phyloP scores from a whole-genome alignment of 441 rosid species.

The Pelargonium myrrhifolium region DNA sequence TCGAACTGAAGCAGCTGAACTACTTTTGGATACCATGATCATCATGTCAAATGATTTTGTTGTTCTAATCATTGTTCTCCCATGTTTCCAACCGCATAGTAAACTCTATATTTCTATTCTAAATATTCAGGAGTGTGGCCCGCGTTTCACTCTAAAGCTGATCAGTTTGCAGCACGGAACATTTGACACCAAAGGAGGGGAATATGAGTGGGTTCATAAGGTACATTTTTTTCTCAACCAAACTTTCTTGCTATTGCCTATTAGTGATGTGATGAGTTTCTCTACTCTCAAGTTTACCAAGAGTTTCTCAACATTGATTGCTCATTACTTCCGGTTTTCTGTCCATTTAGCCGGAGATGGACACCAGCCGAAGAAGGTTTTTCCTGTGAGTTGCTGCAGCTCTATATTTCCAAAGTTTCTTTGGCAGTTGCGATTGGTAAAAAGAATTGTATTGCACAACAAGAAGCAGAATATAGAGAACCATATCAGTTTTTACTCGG shows the following conservation, averaged over 20 bases:
- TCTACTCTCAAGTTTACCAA: not conserved
- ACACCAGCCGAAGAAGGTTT: slow-evolving; percentile 88
- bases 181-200: slow-evolving; percentile 70
- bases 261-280: not conserved
- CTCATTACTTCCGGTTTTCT: slow-evolving; percentile 14
- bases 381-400: slow-evolving; percentile 44
- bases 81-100: no score
- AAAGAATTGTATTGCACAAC: no score
- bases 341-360: slow-evolving; percentile 72
- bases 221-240: slow-evolving; percentile 28
- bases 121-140: slow-evolving; percentile 67
- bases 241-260: not conserved
- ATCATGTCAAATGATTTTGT: not conserved
- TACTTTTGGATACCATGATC: not conserved
- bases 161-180: slow-evolving; percentile 79
- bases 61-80: no score
- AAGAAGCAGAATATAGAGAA: not conserved
- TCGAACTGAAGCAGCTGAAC: no score
- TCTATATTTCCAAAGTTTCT: not conserved
- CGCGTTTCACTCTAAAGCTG: slow-evolving; percentile 78
- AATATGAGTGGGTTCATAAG: slow-evolving; percentile 95
- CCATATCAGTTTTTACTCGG: no score
- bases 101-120: not conserved
- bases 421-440: not conserved
- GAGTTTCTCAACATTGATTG: not conserved